These are phyloP conservation scores for Meira nashicola DNA, from an alignment of 1,284 basidiomycete species.

Conservation along the genomic window DNA sequence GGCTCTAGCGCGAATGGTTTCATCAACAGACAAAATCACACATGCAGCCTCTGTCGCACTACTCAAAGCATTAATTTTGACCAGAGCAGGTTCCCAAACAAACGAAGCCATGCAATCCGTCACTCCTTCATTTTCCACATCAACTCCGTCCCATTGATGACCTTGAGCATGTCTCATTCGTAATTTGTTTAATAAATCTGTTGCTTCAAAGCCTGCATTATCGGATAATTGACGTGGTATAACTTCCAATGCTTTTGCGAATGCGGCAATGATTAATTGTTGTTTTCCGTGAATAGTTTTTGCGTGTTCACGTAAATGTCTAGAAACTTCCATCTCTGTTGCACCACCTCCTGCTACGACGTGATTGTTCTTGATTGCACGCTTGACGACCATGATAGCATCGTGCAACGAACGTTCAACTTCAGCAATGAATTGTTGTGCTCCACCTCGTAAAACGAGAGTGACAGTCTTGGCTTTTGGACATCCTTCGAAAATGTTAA, in stretches of 20 bases:
- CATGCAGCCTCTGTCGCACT: constrained; percentile 95
- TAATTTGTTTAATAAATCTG: constrained; percentile 93
- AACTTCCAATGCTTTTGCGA: constrained; percentile 93
- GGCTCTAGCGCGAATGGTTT: constrained; percentile 41
- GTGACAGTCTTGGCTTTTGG: constrained; percentile 96
- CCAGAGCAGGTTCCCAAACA: constrained; percentile 95
- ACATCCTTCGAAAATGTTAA: constrained; percentile 92
- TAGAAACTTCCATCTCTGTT: constrained; percentile 96
- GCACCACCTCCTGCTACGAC: constrained; percentile 97
- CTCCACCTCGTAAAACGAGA: constrained; percentile 88
- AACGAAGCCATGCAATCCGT: constrained; percentile 92
- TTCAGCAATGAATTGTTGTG: constrained; percentile 98
- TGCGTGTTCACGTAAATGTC: constrained; percentile 82
- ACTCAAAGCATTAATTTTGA: constrained; percentile 90
- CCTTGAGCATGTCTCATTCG: constrained; percentile 92
- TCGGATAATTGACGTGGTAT: constrained; percentile 98
- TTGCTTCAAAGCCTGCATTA: constrained; percentile 96
- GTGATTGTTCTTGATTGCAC: constrained; percentile 89
- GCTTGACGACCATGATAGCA: constrained; percentile 98
- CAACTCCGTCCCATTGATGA: constrained; percentile 83
- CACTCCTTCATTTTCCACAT: constrained; percentile 82
- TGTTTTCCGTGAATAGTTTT: constrained; percentile 92
- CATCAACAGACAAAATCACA: constrained; percentile 62
- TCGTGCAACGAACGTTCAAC: constrained; percentile 96
- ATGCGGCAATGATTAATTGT: constrained; percentile 89